phyloP scores from a whole-genome alignment of 306 rosid genomes.

The Lathyrus tuberosus region DNA sequence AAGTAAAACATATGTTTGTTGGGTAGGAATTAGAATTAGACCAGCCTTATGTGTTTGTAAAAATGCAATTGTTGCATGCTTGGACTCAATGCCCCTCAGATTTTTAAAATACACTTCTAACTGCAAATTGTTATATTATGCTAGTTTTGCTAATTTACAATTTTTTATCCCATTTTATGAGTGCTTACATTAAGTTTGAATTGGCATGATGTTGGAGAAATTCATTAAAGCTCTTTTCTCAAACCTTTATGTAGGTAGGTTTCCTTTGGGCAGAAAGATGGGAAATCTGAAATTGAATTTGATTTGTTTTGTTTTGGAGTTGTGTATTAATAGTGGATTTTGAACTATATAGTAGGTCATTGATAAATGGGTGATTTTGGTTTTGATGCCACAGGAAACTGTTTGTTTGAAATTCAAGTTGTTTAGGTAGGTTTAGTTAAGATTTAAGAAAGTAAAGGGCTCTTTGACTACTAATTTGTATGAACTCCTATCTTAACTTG shows the following conservation, averaged over 20 bases:
- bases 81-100: neutral
- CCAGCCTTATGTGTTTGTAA: neutral
- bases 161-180: neutral
- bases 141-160: neutral
- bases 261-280: neutral
- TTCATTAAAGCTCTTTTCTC: neutral
- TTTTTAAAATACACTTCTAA: slow-evolving; percentile 1
- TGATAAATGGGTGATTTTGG: neutral
- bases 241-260: neutral
- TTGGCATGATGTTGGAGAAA: neutral
- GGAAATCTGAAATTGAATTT: neutral
- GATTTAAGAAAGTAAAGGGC: neutral
- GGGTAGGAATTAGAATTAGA: slow-evolving; percentile 6
- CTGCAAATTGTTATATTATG: neutral
- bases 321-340: neutral
- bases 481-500: neutral
- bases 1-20: neutral
- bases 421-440: neutral
- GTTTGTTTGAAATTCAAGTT: neutral
- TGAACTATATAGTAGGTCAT: neutral
- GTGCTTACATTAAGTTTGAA: slow-evolving; percentile 15
- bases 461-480: neutral
- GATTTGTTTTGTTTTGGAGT: neutral
- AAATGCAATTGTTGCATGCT: slow-evolving; percentile 4
- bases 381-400: neutral